Conservation (phyloP, 2,329 filamentous ascomycete genomes). For the Fonsecaea monophora region DNA sequence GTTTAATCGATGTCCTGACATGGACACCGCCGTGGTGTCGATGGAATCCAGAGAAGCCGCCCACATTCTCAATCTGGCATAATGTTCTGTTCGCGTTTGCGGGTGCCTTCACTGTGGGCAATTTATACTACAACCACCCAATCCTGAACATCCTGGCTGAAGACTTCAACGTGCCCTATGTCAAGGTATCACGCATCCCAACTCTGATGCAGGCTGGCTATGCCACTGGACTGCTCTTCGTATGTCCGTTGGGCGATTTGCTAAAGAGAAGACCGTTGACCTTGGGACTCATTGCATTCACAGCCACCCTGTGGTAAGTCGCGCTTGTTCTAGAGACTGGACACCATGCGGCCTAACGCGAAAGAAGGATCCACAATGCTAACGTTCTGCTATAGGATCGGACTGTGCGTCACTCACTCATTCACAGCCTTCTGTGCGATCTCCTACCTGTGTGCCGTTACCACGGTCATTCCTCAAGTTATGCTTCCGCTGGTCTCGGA, state of each 20-base stretch:
- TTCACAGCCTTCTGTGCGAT: constrained; percentile 71
- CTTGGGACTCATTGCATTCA: constrained; percentile 69
- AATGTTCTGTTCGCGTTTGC: constrained; percentile 60
- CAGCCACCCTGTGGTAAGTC: constrained; percentile 69
- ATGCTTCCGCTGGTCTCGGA: constrained; percentile 84
- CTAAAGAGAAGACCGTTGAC: constrained; percentile 71
- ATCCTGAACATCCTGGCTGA: constrained; percentile 76
- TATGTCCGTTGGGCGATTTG: constrained; percentile 77
- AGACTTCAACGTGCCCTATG: constrained; percentile 74
- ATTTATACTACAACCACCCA: constrained; percentile 72
- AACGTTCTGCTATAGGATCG: constrained; percentile 51
- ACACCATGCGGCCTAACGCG: neutral
- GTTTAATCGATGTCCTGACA: constrained; percentile 21
- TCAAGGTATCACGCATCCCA: constrained; percentile 70
- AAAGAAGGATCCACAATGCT: constrained; percentile 1
- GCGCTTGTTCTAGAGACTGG: neutral
- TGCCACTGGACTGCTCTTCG: constrained; percentile 72
- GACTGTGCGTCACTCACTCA: constrained; percentile 70
- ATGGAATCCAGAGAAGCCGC: constrained; percentile 70
- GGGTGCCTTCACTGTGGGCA: constrained; percentile 74
- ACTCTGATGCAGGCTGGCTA: constrained; percentile 83
- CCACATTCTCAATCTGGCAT: constrained; percentile 69
- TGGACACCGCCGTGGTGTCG: constrained; percentile 72
- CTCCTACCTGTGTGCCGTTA: constrained; percentile 76
- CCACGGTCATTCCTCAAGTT: constrained; percentile 78